phyloP scores from a whole-genome alignment of 371 early-diverging fungal genomes.

The Apophysomyces ossiformis region DNA sequence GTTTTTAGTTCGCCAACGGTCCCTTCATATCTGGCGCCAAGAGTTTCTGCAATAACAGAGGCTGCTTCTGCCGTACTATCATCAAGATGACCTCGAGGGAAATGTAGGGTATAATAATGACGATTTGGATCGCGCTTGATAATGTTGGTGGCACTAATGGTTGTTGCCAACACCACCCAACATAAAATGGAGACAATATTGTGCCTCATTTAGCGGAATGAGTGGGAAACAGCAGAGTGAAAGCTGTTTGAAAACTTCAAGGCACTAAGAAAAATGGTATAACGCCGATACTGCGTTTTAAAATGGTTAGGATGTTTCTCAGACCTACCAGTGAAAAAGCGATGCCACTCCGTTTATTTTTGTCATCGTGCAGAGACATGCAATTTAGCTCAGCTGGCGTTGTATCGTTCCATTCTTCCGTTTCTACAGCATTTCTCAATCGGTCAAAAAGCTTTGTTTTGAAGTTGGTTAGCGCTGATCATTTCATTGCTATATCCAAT shows the following conservation, averaged over 20 bases:
- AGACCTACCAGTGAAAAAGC: background rate
- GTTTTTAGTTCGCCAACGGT: slow-evolving; percentile 64
- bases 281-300: slow-evolving; percentile 5
- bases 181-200: background rate
- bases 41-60: slow-evolving; percentile 32
- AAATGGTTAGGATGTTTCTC: background rate
- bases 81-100: slow-evolving; percentile 23
- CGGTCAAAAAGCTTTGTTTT: too few species aligned
- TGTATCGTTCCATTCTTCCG: too few species aligned
- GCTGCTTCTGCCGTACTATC: slow-evolving; percentile 22
- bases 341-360: background rate
- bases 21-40: slow-evolving; percentile 57
- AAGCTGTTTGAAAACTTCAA: background rate
- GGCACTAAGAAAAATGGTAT: background rate
- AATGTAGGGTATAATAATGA: slow-evolving; percentile 53
- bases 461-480: too few species aligned
- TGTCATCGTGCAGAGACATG: background rate
- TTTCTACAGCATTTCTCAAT: too few species aligned
- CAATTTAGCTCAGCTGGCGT: too few species aligned
- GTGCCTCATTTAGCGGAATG: slow-evolving; percentile 2
- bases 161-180: background rate
- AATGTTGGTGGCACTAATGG: background rate
- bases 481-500: too few species aligned
- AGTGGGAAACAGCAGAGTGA: background rate
- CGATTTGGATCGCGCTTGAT: slow-evolving; percentile 30